phyloP scores from a whole-genome alignment of 2,329 filamentous ascomycete genomes.

The Beauveria australis region DNA sequence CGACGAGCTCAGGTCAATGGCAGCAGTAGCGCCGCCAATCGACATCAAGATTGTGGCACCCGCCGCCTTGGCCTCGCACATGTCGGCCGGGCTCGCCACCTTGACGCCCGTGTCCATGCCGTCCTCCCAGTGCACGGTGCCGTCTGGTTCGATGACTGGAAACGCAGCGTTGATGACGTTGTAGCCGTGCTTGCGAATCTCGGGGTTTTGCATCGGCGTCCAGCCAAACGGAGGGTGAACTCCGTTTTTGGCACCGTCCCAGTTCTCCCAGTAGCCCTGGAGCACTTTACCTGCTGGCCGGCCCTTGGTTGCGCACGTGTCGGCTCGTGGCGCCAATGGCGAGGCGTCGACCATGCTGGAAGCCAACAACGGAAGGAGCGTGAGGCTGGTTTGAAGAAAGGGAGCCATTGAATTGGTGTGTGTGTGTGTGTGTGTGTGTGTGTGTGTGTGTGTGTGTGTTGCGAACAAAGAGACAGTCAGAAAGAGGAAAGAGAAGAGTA shows the following conservation, averaged over 20 bases:
- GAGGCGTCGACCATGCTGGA: slow-evolving; percentile 11
- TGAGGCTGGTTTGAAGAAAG: slow-evolving; percentile 14
- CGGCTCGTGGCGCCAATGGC: slow-evolving; percentile 13
- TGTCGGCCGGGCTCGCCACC: slow-evolving; percentile 23
- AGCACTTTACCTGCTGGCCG: slow-evolving; percentile 26
- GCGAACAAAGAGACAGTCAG: no score
- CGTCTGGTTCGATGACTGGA: slow-evolving; percentile 26
- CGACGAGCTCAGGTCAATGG: slow-evolving; percentile 24
- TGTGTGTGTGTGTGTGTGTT: neutral
- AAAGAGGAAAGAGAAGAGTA: no score
- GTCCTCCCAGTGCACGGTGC: slow-evolving; percentile 24
- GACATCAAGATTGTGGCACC: slow-evolving; percentile 27
- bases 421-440: no score
- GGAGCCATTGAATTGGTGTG: slow-evolving; percentile 11
- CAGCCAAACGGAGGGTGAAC: slow-evolving; percentile 27
- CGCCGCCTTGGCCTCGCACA: slow-evolving; percentile 26
- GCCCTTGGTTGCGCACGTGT: slow-evolving; percentile 24
- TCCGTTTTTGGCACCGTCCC: slow-evolving; percentile 25
- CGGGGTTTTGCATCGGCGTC: slow-evolving; percentile 23
- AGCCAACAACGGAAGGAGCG: slow-evolving; percentile 12
- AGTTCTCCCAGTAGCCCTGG: slow-evolving; percentile 29
- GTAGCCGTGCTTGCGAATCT: slow-evolving; percentile 23
- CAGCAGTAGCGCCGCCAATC: slow-evolving; percentile 26
- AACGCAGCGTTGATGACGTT: slow-evolving; percentile 28
- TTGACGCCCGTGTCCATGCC: slow-evolving; percentile 25